Evolutionary conservation across 176 grass and related monocot genomes (phyloP), one percentile per base, ranked within the genome.

Genomic region (Hsuehochloa calcarea): DNA sequence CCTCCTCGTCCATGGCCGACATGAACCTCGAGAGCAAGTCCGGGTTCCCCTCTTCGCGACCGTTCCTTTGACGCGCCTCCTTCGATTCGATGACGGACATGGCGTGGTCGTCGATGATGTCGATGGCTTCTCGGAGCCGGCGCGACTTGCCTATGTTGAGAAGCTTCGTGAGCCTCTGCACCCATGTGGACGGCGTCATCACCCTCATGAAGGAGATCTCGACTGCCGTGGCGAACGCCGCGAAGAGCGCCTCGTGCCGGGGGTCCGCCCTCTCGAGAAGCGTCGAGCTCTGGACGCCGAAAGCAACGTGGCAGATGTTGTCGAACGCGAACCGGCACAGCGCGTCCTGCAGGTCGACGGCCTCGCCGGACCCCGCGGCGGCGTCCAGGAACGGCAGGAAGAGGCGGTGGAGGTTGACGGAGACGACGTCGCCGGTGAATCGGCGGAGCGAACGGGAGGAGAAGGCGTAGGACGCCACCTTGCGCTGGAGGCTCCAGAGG

Each of bases 21-120:
- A 85, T 85, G 85, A 97, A 97, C 81, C 90, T 29, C 14, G 94
- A 86, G 17, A 97, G 94, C 50, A 97, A 22, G 81, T 97, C 94
- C 20, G 73, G 70, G 31, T 77, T 70, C 37, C 19, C 49, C 43
- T 73, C 79, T 17, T 41, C 65, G 8, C 25, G 13, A 19, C 6
- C 17, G 62, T 15, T 68, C 26, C 26, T 66, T 10, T 8, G 51
- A 0, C 19, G 41, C 20, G 41, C 50, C 51, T 77, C 86, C 81
- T 87, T 91, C 0, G 75, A 81, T 39, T 91, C 84, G 68, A 91
- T 82, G 65, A 91, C 29, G 59, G 89, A 84, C 62, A 85, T 85
- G 55, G 89, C 92, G 74, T 91, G 84, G 58, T 51, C 40, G 61
- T 86, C 78, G 56, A 90, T 75, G 79, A 85, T 78, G 22, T 47